These are phyloP conservation scores for Otatea glauca DNA, from an alignment of 176 grass and related monocot species.

Conservation along the genomic window DNA sequence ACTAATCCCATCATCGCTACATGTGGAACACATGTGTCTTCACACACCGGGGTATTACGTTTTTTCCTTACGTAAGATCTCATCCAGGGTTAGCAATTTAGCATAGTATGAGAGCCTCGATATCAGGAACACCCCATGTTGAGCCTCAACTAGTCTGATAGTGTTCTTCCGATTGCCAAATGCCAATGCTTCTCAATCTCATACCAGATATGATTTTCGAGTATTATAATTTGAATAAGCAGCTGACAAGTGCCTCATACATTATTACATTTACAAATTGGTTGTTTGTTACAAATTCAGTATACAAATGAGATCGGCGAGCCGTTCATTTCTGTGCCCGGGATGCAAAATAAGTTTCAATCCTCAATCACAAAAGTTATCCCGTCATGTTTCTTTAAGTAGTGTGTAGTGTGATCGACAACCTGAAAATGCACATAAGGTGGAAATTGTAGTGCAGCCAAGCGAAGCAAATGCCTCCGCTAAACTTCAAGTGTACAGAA, in stretches of 20 bases:
- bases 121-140: background rate
- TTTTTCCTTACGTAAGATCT: slow-evolving; percentile 7
- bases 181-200: background rate
- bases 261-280: slow-evolving; percentile 34
- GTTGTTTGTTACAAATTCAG: background rate
- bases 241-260: background rate
- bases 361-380: slow-evolving; percentile 70
- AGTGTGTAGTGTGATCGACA: slow-evolving; percentile 80
- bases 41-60: too few relatives aligned
- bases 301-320: background rate
- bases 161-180: background rate
- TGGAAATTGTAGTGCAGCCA: background rate
- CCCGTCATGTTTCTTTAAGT: slow-evolving; percentile 61
- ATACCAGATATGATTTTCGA: background rate
- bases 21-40: too few relatives aligned
- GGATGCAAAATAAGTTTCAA: slow-evolving; percentile 30
- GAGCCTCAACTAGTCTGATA: background rate
- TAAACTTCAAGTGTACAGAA: background rate
- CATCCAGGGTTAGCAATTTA: too few relatives aligned
- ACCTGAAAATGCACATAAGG: slow-evolving; percentile 46
- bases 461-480: background rate
- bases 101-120: background rate
- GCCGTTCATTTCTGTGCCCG: background rate
- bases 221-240: background rate
- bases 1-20: too few relatives aligned